Conservation (phyloP, 2,329 filamentous ascomycete species). For the Byssochlamys sp. region DNA sequence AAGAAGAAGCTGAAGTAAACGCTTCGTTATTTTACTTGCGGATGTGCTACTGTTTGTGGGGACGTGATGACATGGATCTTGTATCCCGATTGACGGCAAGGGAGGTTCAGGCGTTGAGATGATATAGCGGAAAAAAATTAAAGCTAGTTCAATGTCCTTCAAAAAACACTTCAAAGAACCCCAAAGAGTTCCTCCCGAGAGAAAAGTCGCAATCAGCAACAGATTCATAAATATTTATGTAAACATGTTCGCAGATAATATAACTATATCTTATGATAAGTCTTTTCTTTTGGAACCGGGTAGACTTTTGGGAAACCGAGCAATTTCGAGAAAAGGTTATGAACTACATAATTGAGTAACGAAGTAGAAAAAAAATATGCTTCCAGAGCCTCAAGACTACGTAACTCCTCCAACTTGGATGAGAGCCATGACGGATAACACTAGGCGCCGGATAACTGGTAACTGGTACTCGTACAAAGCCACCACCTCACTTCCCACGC, state of each 20-base stretch:
- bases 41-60: conserved; percentile 30
- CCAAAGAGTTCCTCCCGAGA: conserved; percentile 3
- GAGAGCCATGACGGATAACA: background rate
- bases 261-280: background rate
- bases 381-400: conserved; percentile 12
- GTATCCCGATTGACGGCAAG: conserved; percentile 25
- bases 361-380: conserved; percentile 4
- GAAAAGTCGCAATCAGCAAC: conserved; percentile 26
- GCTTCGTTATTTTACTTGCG: conserved; percentile 16
- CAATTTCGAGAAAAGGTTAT: conserved; percentile 4
- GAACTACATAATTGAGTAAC: background rate
- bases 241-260: conserved; percentile 13
- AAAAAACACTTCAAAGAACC: background rate
- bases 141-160: conserved; percentile 19
- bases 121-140: conserved; percentile 24
- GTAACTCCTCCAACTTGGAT: background rate
- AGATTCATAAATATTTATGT: conserved; percentile 17
- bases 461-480: conserved; percentile 4
- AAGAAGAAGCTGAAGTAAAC: conserved; percentile 99
- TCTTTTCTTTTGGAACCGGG: conserved; percentile 7
- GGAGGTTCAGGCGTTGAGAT: conserved; percentile 32
- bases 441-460: background rate
- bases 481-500: conserved; percentile 8
- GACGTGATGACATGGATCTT: conserved; percentile 19
- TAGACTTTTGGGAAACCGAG: background rate